phyloP scores from a whole-genome alignment of 208 protist species.

The Leishmania gerbilli region DNA sequence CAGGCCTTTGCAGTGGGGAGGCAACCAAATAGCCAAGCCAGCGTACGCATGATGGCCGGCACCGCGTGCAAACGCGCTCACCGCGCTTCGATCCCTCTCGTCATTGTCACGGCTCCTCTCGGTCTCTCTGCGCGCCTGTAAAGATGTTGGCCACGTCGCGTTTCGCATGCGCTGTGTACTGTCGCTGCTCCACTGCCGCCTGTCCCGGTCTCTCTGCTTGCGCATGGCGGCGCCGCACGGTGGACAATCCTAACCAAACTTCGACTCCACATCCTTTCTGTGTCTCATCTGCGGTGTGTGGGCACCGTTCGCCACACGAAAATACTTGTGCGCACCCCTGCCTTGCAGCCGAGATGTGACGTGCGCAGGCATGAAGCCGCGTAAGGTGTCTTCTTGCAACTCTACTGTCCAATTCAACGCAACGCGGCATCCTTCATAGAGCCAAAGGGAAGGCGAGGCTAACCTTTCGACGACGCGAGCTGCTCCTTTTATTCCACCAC shows the following conservation, averaged over 20 bases:
- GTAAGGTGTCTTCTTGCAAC: background rate
- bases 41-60: background rate
- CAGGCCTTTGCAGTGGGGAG: background rate
- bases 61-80: background rate
- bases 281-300: background rate
- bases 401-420: background rate
- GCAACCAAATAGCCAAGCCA: background rate
- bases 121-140: background rate
- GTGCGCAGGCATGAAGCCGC: background rate
- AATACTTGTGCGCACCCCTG: background rate
- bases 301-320: background rate
- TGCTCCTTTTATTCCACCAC: background rate
- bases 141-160: background rate
- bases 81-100: background rate
- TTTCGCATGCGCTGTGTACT: background rate
- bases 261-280: background rate
- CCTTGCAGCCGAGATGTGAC: background rate
- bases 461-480: too few relatives aligned
- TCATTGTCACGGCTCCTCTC: background rate
- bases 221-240: background rate
- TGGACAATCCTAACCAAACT: background rate
- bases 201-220: background rate
- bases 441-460: background rate
- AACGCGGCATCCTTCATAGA: background rate
- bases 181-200: background rate